Percentiles rank a stretch among this genome's conserved stretches.
These are phyloP conservation scores for Tylopilus rubrobrunneus DNA, from an alignment of 768 basidiomycete species.

Conservation along the genomic window DNA sequence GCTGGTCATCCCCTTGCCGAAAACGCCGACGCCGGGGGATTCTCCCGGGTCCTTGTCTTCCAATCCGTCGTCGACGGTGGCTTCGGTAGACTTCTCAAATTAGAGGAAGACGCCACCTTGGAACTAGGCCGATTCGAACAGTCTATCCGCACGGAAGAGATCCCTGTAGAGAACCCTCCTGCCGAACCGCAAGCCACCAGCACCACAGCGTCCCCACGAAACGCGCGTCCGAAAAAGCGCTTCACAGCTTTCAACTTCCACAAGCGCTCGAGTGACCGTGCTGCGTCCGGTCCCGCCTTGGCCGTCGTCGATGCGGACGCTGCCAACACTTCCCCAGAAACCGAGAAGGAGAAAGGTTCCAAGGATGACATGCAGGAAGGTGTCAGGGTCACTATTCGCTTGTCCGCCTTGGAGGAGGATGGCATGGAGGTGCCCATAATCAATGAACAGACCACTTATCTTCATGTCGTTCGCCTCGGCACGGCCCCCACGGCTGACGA, in stretches of 20 bases:
- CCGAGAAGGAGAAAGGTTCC: constrained; percentile 40
- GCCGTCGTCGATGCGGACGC: constrained; percentile 72
- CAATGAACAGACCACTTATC: constrained; percentile 88
- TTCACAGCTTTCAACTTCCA: constrained; percentile 70
- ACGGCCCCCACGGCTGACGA: constrained; percentile 35
- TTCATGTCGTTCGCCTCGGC: constrained; percentile 77
- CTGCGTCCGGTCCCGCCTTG: constrained; percentile 72
- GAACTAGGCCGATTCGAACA: constrained; percentile 77
- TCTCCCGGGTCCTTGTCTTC: constrained; percentile 35
- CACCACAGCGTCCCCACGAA: constrained; percentile 14
- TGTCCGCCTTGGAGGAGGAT: constrained; percentile 78
- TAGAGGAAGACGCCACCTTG: constrained; percentile 75
- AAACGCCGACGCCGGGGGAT: constrained; percentile 32
- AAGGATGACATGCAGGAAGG: constrained; percentile 56
- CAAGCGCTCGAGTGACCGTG: constrained; percentile 46
- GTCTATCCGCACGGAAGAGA: constrained; percentile 2
- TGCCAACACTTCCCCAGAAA: constrained; percentile 26
- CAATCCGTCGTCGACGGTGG: constrained; percentile 69
- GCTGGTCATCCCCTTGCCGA: constrained; percentile 56
- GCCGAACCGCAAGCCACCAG: constrained; percentile 9
- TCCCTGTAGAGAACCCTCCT: constrained; percentile 9
- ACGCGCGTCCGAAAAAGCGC: constrained; percentile 41
- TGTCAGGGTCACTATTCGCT: constrained; percentile 71
- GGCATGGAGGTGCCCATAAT: constrained; percentile 61
- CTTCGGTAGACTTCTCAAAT: constrained; percentile 67